phyloP scores from a whole-genome alignment of 1,139 yeast species.

The Geotrichum phurueaensis region DNA sequence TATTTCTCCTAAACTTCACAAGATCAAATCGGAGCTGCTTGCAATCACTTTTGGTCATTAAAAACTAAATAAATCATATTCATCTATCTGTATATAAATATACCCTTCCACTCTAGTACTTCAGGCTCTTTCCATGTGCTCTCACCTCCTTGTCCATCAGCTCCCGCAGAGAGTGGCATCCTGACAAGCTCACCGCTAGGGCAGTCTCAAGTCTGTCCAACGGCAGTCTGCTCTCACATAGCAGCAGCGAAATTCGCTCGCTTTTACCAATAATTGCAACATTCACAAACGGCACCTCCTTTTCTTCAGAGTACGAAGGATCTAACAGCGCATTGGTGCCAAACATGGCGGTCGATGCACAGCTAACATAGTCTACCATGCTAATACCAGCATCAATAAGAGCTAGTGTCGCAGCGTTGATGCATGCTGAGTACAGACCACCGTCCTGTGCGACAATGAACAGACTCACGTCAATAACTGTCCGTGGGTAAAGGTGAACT shows the following conservation, averaged over 20 bases:
- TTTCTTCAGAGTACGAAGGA: constrained; percentile 74
- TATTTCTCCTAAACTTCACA: too few relatives aligned
- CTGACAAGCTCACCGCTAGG: constrained; percentile 83
- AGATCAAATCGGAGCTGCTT: not conserved
- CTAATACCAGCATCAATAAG: constrained; percentile 93
- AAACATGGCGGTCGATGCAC: constrained; percentile 73
- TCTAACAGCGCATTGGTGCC: constrained; percentile 72
- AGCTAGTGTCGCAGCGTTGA: constrained; percentile 87
- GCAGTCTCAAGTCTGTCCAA: constrained; percentile 72
- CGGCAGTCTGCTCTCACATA: constrained; percentile 73
- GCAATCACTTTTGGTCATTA: not conserved
- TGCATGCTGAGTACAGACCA: constrained; percentile 69
- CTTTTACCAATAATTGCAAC: constrained; percentile 73
- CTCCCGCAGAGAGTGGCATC: constrained; percentile 74
- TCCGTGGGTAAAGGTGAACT: constrained; percentile 72
- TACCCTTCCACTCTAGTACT: not conserved
- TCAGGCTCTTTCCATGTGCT: constrained; percentile 53
- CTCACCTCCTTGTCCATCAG: constrained; percentile 84
- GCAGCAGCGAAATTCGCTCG: constrained; percentile 29
- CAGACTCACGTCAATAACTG: constrained; percentile 64
- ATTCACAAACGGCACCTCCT: constrained; percentile 73
- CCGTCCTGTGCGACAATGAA: constrained; percentile 90
- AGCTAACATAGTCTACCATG: constrained; percentile 83
- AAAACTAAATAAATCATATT: not conserved
- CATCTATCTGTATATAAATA: not conserved